Conservation (phyloP, 2,329 filamentous ascomycete species). For the Aspergillus aculeatus region DNA sequence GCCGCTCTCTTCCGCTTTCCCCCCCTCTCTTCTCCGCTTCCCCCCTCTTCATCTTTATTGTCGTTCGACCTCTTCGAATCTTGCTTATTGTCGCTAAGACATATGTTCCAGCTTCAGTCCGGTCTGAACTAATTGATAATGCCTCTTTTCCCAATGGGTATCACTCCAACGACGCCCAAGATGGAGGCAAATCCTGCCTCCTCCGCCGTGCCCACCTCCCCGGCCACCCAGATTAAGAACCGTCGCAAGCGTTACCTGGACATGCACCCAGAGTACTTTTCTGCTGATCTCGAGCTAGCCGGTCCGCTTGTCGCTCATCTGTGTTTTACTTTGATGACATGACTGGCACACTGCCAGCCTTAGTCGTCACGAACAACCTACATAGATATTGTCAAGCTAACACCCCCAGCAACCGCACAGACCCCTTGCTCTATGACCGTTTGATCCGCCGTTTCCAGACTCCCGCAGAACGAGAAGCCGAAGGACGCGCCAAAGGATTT, state of each 20-base stretch:
- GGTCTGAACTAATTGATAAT: slow-evolving; percentile 25
- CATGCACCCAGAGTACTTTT: slow-evolving; percentile 70
- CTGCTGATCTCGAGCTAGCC: slow-evolving; percentile 61
- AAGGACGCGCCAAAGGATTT: slow-evolving; percentile 73
- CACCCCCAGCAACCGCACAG: slow-evolving; percentile 39
- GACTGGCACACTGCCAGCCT: slow-evolving; percentile 14
- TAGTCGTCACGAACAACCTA: slow-evolving; percentile 11
- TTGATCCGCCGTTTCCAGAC: slow-evolving; percentile 76
- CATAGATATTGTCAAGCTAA: slow-evolving; percentile 27
- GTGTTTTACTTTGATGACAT: slow-evolving; percentile 12
- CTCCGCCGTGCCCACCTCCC: slow-evolving; percentile 28
- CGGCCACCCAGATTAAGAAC: slow-evolving; percentile 64
- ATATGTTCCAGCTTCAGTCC: background rate
- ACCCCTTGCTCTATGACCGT: slow-evolving; percentile 79
- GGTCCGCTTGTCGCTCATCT: slow-evolving; percentile 45
- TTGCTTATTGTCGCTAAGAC: background rate
- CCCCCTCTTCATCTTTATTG: slow-evolving; percentile 8
- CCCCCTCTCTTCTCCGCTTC: background rate
- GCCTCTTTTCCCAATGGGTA: slow-evolving; percentile 38
- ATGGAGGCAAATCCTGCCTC: slow-evolving; percentile 6
- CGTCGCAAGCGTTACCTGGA: slow-evolving; percentile 74
- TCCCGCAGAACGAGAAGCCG: slow-evolving; percentile 68
- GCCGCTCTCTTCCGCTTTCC: slow-evolving; percentile 28
- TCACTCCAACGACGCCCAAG: slow-evolving; percentile 13
- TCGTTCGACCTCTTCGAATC: background rate